phyloP scores from a whole-genome alignment of 2,329 filamentous ascomycete species.

The Colletotrichum sp. region DNA sequence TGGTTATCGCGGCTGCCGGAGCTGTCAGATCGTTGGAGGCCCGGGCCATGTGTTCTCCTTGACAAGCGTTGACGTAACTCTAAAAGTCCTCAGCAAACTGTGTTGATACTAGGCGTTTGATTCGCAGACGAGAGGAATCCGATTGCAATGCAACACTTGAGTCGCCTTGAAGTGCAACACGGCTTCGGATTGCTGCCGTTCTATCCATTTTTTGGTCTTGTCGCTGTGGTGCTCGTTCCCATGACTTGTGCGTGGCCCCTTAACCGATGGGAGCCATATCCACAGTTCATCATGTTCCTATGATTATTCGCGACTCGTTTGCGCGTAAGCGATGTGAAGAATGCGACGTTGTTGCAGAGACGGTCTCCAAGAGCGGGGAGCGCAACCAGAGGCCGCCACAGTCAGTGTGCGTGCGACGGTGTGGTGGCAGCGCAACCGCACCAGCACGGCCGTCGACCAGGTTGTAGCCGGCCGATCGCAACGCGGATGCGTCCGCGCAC shows the following conservation, averaged over 20 bases:
- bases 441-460: background rate
- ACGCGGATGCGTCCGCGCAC: constrained; percentile 8
- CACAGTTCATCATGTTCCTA: background rate
- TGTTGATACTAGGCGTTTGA: background rate
- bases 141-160: background rate
- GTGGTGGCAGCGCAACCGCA: background rate
- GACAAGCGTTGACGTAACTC: background rate
- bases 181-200: background rate
- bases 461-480: constrained; percentile 13
- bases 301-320: constrained; percentile 4
- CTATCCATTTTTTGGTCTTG: background rate
- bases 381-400: background rate
- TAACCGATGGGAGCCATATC: background rate
- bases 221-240: background rate
- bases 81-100: background rate
- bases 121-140: background rate
- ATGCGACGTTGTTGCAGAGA: constrained; percentile 16
- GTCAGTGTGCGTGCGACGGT: background rate
- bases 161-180: background rate
- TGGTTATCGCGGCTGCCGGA: background rate
- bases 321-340: constrained; percentile 15
- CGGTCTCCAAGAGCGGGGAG: background rate
- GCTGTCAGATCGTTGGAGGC: background rate
- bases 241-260: background rate
- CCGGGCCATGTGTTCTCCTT: constrained; percentile 1